A percentile compares a stretch with the other conserved stretches of the same genome.
These are phyloP conservation scores for Leptographium galeiforme DNA, from an alignment of 2,329 filamentous ascomycete genomes.

Conservation along the genomic window DNA sequence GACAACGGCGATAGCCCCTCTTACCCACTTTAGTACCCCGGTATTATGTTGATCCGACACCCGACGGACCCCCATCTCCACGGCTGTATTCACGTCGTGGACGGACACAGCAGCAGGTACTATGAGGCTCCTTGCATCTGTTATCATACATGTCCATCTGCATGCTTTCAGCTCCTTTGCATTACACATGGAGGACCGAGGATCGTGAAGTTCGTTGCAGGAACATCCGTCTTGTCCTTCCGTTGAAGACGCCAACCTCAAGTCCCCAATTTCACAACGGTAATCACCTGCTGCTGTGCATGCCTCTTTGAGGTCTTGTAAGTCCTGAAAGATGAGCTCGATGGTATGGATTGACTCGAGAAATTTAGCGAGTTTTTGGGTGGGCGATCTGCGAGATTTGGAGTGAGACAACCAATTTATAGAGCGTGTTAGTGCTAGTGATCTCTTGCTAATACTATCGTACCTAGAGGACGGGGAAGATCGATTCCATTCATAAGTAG, in stretches of 20 bases:
- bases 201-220: neutral
- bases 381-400: neutral
- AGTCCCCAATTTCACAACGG: neutral
- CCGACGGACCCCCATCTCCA: too few relatives aligned
- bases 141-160: too few relatives aligned
- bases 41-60: neutral
- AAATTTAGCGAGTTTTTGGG: neutral
- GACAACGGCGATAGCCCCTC: conserved; percentile 4
- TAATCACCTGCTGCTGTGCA: too few relatives aligned
- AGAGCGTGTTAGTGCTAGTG: neutral
- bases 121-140: too few relatives aligned
- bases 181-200: neutral
- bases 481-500: too few relatives aligned
- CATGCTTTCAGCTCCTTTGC: too few relatives aligned
- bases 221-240: neutral
- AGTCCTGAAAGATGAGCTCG: neutral
- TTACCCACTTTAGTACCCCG: conserved; percentile 6
- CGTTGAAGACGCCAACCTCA: neutral
- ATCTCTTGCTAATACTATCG: too few relatives aligned
- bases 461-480: too few relatives aligned
- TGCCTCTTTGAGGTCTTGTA: neutral
- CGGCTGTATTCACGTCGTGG: too few relatives aligned
- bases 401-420: neutral
- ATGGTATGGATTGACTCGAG: neutral
- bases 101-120: too few relatives aligned